Evolutionary conservation across 176 grass and related monocot species (phyloP), one percentile per base, ranked within the genome.

Genomic region (Cenchrus purpureus): DNA sequence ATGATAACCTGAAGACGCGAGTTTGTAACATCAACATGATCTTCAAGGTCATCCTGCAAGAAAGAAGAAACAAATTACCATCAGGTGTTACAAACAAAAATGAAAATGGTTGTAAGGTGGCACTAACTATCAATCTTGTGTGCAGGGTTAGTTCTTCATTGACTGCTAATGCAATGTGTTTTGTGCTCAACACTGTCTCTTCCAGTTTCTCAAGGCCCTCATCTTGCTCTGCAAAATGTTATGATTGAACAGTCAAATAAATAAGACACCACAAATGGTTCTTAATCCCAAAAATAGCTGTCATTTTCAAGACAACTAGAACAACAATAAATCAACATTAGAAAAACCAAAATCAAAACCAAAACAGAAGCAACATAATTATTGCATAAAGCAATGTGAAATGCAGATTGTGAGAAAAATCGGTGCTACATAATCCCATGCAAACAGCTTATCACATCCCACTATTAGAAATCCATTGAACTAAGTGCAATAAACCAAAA

Each of bases 111-210:
- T 81, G 19, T 79, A 70, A 74, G 37, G 44, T 0, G 43, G 65
- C 61, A 85, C 93, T 92, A 77, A 98, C 95, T 87, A 98, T 98
- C 74, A 98, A 86, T 95, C 91, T 87, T 59, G 95, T 95, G 59
- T 98, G 95, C 55, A 98, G 86, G 68, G 80, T 90, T 82, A 98
- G 88, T 87, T 98, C 96, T 88, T 98, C 96, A 76, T 98, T 95
- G 78, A 98, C 96, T 56, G 96, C 93, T 74, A 98, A 86, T n/a
- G 93, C 93, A 55, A 98, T 98, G 87, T 98, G 96, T 73, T 98
- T 98, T 76, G 93, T 98, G 81, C 96, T 98, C 66, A 94, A 48
- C 19, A 98, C 93, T 40, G 96, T 94, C 73, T 98, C 93, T 79
- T 98, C 96, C 78, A 98, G 83, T 84, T 87, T 98, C 66, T 95